A percentile compares a stretch with the other conserved stretches of the same genome.
phyloP scores from a whole-genome alignment of 371 early-diverging fungal genomes.

The Fennellomyces sp. region DNA sequence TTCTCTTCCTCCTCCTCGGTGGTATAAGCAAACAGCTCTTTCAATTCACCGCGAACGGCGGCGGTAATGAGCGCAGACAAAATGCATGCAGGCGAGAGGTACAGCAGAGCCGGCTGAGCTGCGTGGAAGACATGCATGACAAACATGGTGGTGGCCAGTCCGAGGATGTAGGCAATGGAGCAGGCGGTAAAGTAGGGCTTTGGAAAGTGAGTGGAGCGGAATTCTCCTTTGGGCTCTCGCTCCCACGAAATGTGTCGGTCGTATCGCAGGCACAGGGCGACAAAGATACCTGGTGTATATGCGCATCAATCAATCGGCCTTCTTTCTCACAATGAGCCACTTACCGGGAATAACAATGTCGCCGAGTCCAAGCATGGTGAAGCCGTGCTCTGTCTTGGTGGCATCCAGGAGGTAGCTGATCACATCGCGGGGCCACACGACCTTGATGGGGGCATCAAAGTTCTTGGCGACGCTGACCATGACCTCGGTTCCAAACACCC shows the following conservation, averaged over 20 bases:
- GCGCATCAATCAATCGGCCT: too few species aligned
- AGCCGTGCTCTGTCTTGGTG: constrained; percentile 39
- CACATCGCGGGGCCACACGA: constrained; percentile 87
- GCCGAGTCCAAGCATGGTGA: constrained; percentile 97
- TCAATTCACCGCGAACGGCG: constrained; percentile 80
- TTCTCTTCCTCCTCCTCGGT: constrained; percentile 66
- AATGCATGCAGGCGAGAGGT: constrained; percentile 96
- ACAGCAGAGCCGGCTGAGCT: constrained; percentile 97
- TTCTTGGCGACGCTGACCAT: constrained; percentile 98
- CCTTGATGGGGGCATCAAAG: constrained; percentile 97
- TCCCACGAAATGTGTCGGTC: constrained; percentile 76
- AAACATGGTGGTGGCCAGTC: constrained; percentile 86
- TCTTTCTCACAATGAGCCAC: not conserved
- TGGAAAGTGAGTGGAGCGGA: constrained; percentile 66
- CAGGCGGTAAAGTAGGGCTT: constrained; percentile 90
- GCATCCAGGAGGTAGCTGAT: constrained; percentile 50
- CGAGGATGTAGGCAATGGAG: constrained; percentile 81
- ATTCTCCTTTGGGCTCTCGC: constrained; percentile 49
- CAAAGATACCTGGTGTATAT: constrained; percentile 73
- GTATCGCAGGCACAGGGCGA: constrained; percentile 88
- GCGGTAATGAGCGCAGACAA: constrained; percentile 85
- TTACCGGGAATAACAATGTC: constrained; percentile 97
- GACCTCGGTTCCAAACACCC: constrained; percentile 99
- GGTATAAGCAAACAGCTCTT: constrained; percentile 78
- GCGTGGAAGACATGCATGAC: constrained; percentile 97